Conservation (phyloP, 768 basidiomycete genomes). For the Russula compacta region DNA sequence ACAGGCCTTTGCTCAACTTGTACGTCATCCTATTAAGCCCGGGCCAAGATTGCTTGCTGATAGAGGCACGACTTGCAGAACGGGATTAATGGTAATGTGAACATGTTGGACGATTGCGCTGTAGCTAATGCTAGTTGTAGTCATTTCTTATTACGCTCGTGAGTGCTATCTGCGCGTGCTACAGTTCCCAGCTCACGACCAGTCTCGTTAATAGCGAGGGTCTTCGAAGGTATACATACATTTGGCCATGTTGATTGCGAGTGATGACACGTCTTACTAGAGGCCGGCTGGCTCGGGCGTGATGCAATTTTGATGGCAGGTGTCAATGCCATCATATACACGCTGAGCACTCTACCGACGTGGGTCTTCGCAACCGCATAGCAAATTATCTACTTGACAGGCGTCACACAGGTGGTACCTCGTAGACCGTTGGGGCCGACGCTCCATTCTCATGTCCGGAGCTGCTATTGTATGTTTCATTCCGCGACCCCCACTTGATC, state of each 20-base stretch:
- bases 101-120: background rate
- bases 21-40: conserved; percentile 31
- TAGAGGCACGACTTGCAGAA: conserved; percentile 41
- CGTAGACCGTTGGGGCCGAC: conserved; percentile 84
- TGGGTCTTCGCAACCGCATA: conserved; percentile 30
- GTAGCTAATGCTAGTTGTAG: conserved; percentile 30
- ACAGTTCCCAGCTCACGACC: conserved; percentile 6
- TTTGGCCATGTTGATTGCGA: background rate
- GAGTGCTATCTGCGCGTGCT: conserved; percentile 27
- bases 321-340: conserved; percentile 78
- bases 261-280: conserved; percentile 33
- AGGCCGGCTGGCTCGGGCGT: conserved; percentile 92
- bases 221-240: conserved; percentile 69
- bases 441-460: conserved; percentile 79
- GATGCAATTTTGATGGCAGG: conserved; percentile 95
- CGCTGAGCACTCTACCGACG: conserved; percentile 77
- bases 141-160: conserved; percentile 94
- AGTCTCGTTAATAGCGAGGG: conserved; percentile 45
- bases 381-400: conserved; percentile 7
- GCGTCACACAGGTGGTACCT: conserved; percentile 69
- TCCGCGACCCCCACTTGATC: background rate
- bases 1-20: conserved; percentile 91
- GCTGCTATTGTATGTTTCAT: conserved; percentile 57
- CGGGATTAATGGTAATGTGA: conserved; percentile 75
- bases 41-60: background rate